Conservation (phyloP, 106 monocot species). For the Acanthochlamys bracteata region DNA sequence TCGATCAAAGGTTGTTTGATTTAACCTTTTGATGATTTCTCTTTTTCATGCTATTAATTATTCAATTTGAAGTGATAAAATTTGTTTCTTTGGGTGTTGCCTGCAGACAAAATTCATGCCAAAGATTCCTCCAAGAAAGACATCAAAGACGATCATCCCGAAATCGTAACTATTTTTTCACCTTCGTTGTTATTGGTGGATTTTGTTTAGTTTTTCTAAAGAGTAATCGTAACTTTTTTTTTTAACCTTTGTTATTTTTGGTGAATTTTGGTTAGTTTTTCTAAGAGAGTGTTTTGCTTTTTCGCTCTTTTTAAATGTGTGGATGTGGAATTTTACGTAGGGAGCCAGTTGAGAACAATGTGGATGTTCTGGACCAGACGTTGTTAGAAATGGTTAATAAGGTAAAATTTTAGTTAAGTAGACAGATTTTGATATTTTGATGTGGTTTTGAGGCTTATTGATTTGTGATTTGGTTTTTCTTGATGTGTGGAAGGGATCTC, state of each 20-base stretch:
- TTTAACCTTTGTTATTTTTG: too few relatives aligned
- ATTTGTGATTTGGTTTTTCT: too few relatives aligned
- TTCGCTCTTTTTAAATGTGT: too few relatives aligned
- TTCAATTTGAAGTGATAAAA: not conserved
- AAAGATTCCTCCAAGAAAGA: conserved; percentile 7
- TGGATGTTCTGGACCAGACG: not conserved
- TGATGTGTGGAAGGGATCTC: too few relatives aligned
- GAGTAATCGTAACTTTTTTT: not conserved
- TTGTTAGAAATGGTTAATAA: not conserved
- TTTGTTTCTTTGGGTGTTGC: not conserved
- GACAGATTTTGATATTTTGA: too few relatives aligned
- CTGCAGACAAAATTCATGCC: not conserved
- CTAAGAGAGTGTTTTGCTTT: too few relatives aligned
- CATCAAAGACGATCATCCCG: not conserved
- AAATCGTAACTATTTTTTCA: not conserved
- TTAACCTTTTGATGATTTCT: not conserved
- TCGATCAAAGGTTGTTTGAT: too few relatives aligned
- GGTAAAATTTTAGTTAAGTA: not conserved
- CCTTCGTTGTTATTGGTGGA: not conserved
- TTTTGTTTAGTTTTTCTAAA: not conserved
- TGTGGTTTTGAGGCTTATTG: too few relatives aligned
- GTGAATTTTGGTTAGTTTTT: too few relatives aligned
- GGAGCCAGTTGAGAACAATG: not conserved
- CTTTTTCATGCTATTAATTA: not conserved
- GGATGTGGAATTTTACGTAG: too few relatives aligned